Conservation (phyloP, 176 grass and related monocot genomes). For the Pharus latifolius region DNA sequence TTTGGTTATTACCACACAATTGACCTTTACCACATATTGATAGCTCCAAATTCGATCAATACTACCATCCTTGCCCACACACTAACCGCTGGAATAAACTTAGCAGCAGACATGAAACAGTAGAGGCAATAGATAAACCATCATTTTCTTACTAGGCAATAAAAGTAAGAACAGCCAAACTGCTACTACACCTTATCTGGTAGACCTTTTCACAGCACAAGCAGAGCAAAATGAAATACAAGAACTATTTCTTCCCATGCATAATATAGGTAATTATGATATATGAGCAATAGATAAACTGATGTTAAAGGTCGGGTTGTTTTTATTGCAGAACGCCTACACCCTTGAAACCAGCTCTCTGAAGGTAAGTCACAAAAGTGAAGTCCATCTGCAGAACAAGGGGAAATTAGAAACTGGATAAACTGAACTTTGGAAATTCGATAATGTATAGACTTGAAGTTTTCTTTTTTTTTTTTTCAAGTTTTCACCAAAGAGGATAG, state of each 20-base stretch:
- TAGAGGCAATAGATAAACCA: no score
- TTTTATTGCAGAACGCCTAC: conserved; percentile 16
- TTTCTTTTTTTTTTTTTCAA: no score
- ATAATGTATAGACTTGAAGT: not conserved
- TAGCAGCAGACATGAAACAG: no score
- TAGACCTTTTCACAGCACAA: conserved; percentile 19
- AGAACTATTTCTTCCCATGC: conserved; percentile 21
- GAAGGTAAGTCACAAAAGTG: conserved; percentile 14
- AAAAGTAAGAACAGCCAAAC: conserved; percentile 21
- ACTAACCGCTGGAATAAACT: no score
- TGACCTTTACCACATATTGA: no score
- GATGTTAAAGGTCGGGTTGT: conserved; percentile 27
- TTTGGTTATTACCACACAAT: no score
- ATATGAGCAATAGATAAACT: conserved; percentile 33
- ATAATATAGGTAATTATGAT: conserved; percentile 25
- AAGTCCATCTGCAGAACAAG: conserved; percentile 36
- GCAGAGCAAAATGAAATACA: conserved; percentile 19
- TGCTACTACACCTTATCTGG: conserved; percentile 21
- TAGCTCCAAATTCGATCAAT: no score
- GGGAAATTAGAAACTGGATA: not conserved
- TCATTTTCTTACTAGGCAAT: conserved; percentile 16
- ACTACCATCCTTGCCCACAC: no score
- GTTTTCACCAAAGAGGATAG: not conserved
- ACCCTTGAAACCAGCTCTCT: conserved; percentile 22
- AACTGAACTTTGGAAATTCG: not conserved